A percentile compares a stretch with the other conserved stretches of the same genome.
Evolutionary conservation across 2,329 filamentous ascomycete species (phyloP).

Genomic region (Sporothrix protearum): DNA sequence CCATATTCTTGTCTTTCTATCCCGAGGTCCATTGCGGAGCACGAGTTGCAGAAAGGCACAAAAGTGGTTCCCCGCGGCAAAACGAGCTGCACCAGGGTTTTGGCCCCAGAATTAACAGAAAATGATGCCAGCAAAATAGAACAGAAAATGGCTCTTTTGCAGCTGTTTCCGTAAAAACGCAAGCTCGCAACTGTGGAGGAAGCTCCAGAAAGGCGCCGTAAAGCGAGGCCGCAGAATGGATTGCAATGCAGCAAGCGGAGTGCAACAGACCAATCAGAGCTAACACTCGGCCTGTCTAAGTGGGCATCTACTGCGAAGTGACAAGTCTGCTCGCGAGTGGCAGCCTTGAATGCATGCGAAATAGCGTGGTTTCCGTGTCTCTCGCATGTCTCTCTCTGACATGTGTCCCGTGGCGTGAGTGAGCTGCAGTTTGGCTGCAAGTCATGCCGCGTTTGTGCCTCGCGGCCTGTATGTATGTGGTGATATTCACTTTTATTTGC

Average conservation of each 20-base stretch:
- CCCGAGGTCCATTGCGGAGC: constrained; percentile 8
- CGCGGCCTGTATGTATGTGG: background rate
- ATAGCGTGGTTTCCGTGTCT: background rate
- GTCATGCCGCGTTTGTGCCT: background rate
- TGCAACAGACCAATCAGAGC: background rate
- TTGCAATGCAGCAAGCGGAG: background rate
- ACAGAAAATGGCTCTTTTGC: constrained; percentile 11
- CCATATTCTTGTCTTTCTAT: background rate
- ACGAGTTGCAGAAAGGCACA: background rate
- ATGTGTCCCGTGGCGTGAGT: constrained; percentile 14
- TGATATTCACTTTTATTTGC: background rate
- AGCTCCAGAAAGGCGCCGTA: background rate
- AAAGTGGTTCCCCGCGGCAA: constrained; percentile 11
- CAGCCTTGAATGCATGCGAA: background rate
- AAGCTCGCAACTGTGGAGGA: constrained; percentile 4
- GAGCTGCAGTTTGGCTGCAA: constrained; percentile 16
- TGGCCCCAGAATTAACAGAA: background rate
- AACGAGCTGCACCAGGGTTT: background rate
- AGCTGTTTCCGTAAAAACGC: background rate
- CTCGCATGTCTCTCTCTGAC: background rate
- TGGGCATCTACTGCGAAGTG: background rate
- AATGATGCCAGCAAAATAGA: background rate
- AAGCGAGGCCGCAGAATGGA: background rate
- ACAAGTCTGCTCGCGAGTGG: background rate
- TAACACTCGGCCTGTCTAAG: background rate